Percentiles rank a stretch among this genome's conserved stretches.
These are phyloP conservation scores for Marasmius oreades DNA, from an alignment of 1,284 basidiomycete genomes.

Conservation along the genomic window DNA sequence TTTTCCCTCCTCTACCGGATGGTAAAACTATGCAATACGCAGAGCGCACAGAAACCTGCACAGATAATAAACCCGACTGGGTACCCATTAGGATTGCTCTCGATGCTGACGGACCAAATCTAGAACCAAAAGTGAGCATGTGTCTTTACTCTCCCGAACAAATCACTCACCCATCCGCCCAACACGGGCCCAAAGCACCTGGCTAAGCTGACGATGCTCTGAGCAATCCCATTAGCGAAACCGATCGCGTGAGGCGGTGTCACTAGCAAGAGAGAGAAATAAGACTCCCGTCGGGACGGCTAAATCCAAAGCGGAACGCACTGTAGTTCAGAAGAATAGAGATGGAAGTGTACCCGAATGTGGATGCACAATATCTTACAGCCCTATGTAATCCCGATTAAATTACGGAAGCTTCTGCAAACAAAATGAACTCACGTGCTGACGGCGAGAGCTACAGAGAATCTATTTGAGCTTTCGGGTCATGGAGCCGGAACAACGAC, in stretches of 20 bases:
- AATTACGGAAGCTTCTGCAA: slow-evolving; percentile 5
- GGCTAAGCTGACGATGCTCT: slow-evolving; percentile 80
- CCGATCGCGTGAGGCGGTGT: slow-evolving; percentile 75
- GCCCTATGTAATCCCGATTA: slow-evolving; percentile 40
- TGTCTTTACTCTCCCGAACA: not conserved
- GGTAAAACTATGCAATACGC: slow-evolving; percentile 68
- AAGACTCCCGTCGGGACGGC: too few species aligned
- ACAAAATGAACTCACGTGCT: slow-evolving; percentile 58
- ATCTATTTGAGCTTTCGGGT: not conserved
- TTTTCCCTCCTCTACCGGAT: slow-evolving; percentile 52
- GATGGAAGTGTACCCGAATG: slow-evolving; percentile 76
- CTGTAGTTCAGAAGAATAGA: slow-evolving; percentile 81
- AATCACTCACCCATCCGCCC: slow-evolving; percentile 64
- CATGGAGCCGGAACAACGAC: slow-evolving; percentile 20
- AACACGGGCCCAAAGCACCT: slow-evolving; percentile 75
- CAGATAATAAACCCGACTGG: slow-evolving; percentile 71
- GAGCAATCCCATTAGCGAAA: slow-evolving; percentile 77
- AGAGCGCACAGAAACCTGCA: slow-evolving; percentile 53
- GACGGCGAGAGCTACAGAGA: slow-evolving; percentile 49
- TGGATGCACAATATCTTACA: slow-evolving; percentile 70
- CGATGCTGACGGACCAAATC: slow-evolving; percentile 76
- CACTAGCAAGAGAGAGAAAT: too few species aligned
- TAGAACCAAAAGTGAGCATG: slow-evolving; percentile 27
- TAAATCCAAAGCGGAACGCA: slow-evolving; percentile 30
- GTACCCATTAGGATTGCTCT: slow-evolving; percentile 66